Base-by-base conservation (phyloP, 306 rosid genomes). In the Lathyrus aphaca region DNA sequence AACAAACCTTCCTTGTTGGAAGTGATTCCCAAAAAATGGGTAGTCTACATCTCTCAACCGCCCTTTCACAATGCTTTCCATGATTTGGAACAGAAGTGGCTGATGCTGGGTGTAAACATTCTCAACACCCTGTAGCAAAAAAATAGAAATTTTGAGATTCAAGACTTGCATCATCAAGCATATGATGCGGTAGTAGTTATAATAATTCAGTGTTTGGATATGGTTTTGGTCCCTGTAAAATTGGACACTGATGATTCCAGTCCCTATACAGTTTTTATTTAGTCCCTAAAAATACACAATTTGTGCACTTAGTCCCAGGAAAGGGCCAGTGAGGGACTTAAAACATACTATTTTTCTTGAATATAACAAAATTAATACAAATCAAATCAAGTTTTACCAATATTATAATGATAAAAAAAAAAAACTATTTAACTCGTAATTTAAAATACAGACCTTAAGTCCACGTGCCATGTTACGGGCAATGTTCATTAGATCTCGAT, bases 391-490 rank as follows among this genome's bases (percentile, higher is more conserved):
- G 15, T 14, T 27, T 25, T 56, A 56, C 39, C 40, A 27, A 29
- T 56, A 14, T 56, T 56, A 56, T 27, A 56, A 14, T 10, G 19
- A 56, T 56, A 27, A 29, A 56, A 27, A 51, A 56, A 27, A 56
- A 27, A 51, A 56, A 27, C 27, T 14, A 29, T 29, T 7, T 5
- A 23, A 23, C 8, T 54, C 5, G 61, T 68, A 64, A 71, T 69
- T 60, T 54, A 17, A 42, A 17, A 42, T 75, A 72, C 85, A 76
- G 68, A 89, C 98, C 96, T 92, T 92, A 74, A 92, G 69, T 64
- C 96, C 98, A 77, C 98, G 92, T 69, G 98, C 98, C 98, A 89
- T 92, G 80, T 92, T 92, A 72, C 91, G 98, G 40, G 98, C 98
- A 84, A 92, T 92, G 73, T 92, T 92, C 78, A 89, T 72, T 82